Evolutionary conservation across 202 grass and related monocot species (phyloP).

Genomic region (Alloteropsis angusta): DNA sequence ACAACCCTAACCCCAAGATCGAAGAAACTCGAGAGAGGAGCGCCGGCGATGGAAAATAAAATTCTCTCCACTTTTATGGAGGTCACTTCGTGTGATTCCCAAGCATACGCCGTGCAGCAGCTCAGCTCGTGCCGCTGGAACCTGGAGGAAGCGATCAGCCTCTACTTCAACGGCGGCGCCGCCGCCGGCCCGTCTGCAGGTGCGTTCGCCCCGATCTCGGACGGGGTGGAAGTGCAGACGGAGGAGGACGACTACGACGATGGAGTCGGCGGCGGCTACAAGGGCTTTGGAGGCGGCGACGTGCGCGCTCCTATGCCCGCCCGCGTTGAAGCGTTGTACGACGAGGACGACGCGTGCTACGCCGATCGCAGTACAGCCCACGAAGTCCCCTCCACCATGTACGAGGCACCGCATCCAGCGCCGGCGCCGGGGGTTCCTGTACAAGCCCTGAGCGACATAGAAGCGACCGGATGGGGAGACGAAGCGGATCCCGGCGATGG

Average conservation of each 20-base stretch:
- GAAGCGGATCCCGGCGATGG: background rate
- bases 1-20: too few species aligned
- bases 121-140: slow-evolving; percentile 2
- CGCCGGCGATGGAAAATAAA: slow-evolving; percentile 6
- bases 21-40: background rate
- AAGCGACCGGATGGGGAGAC: background rate
- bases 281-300: background rate
- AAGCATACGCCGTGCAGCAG: background rate
- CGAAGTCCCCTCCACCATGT: background rate
- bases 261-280: too few species aligned
- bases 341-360: background rate
- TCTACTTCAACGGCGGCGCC: background rate
- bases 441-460: background rate
- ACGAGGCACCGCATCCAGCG: background rate
- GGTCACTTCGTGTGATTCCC: background rate
- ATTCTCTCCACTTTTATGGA: slow-evolving; percentile 5
- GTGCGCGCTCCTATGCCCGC: slow-evolving; percentile 8
- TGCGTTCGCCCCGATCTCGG: background rate
- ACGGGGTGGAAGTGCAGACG: too few species aligned
- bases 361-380: background rate
- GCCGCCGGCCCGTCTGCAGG: background rate
- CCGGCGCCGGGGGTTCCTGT: background rate
- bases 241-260: too few species aligned
- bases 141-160: slow-evolving; percentile 2
- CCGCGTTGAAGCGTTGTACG: background rate